Percentiles rank a stretch among this genome's conserved stretches.
phyloP scores from a whole-genome alignment of 805 yeast genomes.

The Candida oleophila region DNA sequence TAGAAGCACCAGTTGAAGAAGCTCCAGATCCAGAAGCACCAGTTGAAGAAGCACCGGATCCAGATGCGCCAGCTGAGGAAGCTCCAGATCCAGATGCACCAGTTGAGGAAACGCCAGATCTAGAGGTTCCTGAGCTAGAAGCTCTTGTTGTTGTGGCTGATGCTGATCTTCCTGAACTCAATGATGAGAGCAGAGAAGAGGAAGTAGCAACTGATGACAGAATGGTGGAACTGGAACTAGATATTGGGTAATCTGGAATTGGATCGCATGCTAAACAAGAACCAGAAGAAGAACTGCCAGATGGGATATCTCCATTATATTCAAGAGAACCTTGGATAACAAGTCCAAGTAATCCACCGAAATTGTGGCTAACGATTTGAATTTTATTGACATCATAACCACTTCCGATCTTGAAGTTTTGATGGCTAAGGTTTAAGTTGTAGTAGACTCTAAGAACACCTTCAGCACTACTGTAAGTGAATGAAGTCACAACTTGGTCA shows the following conservation, averaged over 20 bases:
- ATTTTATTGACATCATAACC: neutral
- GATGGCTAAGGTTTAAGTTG: neutral
- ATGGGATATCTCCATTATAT: constrained; percentile 12
- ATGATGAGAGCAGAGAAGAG: neutral
- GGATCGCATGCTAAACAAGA: neutral
- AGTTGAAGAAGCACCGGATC: neutral
- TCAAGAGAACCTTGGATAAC: constrained; percentile 9
- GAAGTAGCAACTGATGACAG: neutral
- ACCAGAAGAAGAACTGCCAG: constrained; percentile 1
- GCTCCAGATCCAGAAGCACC: neutral
- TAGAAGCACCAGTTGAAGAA: neutral
- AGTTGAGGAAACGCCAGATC: neutral
- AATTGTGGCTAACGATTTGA: neutral
- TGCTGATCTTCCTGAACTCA: neutral
- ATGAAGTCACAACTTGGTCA: neutral
- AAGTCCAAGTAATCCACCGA: constrained; percentile 1
- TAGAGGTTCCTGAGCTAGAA: neutral
- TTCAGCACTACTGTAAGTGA: neutral
- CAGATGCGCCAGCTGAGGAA: neutral
- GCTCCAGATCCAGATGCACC: neutral
- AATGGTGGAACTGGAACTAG: neutral
- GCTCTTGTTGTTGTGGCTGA: neutral
- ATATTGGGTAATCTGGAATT: neutral
- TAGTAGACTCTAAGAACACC: neutral
- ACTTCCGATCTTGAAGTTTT: neutral